These are phyloP conservation scores for Yarrowia galli DNA, from an alignment of 1,139 yeast species.

Conservation along the genomic window DNA sequence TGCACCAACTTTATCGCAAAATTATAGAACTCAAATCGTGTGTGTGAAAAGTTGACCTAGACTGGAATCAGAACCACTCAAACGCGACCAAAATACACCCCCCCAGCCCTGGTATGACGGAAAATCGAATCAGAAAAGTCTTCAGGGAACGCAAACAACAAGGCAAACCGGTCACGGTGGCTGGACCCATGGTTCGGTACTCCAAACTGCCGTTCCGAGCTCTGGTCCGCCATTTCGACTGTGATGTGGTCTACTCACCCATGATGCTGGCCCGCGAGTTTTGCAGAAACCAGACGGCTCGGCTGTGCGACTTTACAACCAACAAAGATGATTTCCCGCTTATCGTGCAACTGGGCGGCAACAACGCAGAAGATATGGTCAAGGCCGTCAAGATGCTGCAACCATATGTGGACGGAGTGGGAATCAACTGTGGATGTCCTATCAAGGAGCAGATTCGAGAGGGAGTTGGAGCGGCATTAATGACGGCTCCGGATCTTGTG, in stretches of 20 bases:
- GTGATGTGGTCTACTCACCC: constrained; percentile 90
- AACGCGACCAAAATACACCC: too few relatives aligned
- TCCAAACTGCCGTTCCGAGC: constrained; percentile 92
- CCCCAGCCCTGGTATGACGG: constrained; percentile 38
- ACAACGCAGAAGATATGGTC: constrained; percentile 81
- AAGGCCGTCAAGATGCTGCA: constrained; percentile 88
- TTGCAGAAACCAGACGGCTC: constrained; percentile 81
- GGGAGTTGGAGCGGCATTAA: constrained; percentile 96
- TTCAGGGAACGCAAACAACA: constrained; percentile 56
- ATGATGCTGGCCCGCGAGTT: constrained; percentile 96
- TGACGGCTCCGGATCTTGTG: constrained; percentile 82
- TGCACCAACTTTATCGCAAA: constrained; percentile 23
- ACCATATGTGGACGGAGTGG: constrained; percentile 92
- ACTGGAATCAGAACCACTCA: too few relatives aligned
- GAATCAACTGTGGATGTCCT: constrained; percentile 97
- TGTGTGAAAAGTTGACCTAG: constrained; percentile 6
- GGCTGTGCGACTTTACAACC: constrained; percentile 85
- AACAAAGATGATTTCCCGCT: constrained; percentile 71
- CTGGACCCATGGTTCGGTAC: constrained; percentile 98
- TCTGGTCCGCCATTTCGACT: constrained; percentile 71
- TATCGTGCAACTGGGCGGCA: constrained; percentile 90
- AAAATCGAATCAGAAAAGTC: constrained; percentile 63
- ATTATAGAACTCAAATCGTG: not conserved
- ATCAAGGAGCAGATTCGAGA: constrained; percentile 93
- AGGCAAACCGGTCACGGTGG: constrained; percentile 72